A percentile compares a stretch with the other conserved stretches of the same genome.
Evolutionary conservation across 805 yeast species (phyloP).

Genomic region (Blastobotrys chiropterorum): DNA sequence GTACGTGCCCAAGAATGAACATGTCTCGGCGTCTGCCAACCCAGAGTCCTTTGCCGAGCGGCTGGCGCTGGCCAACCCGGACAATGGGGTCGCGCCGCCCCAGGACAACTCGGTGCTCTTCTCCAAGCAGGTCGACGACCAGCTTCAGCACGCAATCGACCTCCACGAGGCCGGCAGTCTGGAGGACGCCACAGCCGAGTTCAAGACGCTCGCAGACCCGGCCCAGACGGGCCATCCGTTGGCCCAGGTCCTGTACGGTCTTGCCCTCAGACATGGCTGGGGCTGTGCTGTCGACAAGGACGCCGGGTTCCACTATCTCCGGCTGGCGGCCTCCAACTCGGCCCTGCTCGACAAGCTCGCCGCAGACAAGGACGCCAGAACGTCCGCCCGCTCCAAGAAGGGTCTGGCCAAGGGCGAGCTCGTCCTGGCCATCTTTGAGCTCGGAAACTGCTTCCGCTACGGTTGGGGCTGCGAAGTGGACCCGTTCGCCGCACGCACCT

Average conservation of each 20-base stretch:
- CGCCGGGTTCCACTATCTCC: constrained; percentile 21
- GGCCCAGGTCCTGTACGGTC: constrained; percentile 29
- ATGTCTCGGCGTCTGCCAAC: background rate
- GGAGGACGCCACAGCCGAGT: constrained; percentile 17
- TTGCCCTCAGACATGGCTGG: constrained; percentile 30
- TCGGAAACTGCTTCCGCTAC: constrained; percentile 28
- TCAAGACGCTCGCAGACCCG: constrained; percentile 24
- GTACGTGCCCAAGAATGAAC: background rate
- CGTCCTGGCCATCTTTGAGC: constrained; percentile 26
- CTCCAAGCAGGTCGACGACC: constrained; percentile 12
- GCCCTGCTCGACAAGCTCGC: constrained; percentile 19
- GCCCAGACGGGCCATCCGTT: constrained; percentile 21
- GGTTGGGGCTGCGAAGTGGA: constrained; percentile 30
- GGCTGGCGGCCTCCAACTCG: constrained; percentile 22
- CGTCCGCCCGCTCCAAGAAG: constrained; percentile 7
- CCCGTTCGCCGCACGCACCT: constrained; percentile 22
- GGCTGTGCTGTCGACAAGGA: constrained; percentile 20
- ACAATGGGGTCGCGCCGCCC: background rate
- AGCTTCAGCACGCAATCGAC: constrained; percentile 26
- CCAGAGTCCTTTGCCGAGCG: background rate
- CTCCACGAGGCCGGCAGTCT: constrained; percentile 24
- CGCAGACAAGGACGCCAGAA: constrained; percentile 15
- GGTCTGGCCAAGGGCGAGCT: constrained; percentile 21
- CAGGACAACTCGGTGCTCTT: background rate
- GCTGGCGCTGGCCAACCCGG: background rate